Base-by-base conservation (phyloP, 805 yeast genomes). In the Cyberlindnera xylosilytica region DNA sequence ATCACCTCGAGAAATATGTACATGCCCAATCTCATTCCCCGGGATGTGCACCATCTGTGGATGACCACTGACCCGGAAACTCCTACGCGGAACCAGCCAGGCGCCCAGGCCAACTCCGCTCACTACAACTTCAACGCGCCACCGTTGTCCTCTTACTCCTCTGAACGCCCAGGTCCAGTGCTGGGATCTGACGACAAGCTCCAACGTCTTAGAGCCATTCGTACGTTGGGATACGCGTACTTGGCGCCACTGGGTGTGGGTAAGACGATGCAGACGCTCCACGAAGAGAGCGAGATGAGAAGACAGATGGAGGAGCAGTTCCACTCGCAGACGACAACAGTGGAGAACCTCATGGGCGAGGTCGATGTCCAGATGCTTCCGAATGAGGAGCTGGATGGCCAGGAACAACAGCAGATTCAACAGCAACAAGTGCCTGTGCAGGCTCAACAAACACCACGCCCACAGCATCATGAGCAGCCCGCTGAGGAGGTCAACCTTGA, bases 221-320 rank as follows among this genome's bases (percentile, higher is more conserved):
- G 73, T 7, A 65, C 65, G 4, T 52, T 72, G 18, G 87, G 87
- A 0, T 69, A 65, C 58, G 51, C 66, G 12, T 67, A 65, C 41
- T 54, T 83, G 42, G 66, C 66, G 34, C 88, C 89, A 0, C 69
- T 82, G 10, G 89, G 88, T 0, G 54, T 79, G 9, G 66, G 69
- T 3, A 77, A 72, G 56, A 82, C 86, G 1, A 67, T 79, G 72
- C 61, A 61, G 28, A 68, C 64, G 27, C 40, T 68, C 17, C 37
- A 52, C 9, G 66, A 65, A 28, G 67, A 64, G 34, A 41, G 42
- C 6, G 54, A 56, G 24, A 41, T 57, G 40, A 56, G 50, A 39
- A 48, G 52, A 32, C 62, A 55, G 29, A 44, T 57, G 49, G 56
- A 57, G 23, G 65, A 57, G 33, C 59, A 56, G 32, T 38, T 38